Base-by-base conservation (phyloP, 768 basidiomycete genomes). In the Clavulina sp. region DNA sequence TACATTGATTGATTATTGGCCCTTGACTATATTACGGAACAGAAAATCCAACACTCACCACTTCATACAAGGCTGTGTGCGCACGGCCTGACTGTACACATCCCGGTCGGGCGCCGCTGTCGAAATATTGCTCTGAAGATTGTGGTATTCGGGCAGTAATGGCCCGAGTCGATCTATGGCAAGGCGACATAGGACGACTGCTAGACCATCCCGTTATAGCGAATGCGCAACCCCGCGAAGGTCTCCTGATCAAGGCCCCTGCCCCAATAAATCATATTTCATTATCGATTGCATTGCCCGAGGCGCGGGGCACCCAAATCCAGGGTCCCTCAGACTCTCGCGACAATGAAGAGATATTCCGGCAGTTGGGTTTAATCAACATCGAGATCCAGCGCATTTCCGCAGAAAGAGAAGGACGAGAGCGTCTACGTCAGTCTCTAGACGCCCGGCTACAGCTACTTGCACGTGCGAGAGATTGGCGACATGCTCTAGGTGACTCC, bases 41-140 rank as follows among this genome's bases (percentile, higher is more conserved):
- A 85, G 82, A 71, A 60, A 69, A 78, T 58, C 74, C 78, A 1
- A 64, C 69, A 28, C 68, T 84, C 4, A 69, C 69, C 55, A 86
- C 84, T 4, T 84, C 86, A 0, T 88, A 85, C 70, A 88, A 85
- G 63, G 18, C 18, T 3, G 19, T n/a, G 70, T 66, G 48, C 80
- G 85, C 5, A 23, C 29, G 36, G 21, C 52, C 62, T 5, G 57
- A 80, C 2, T 93, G 88, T 60, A 82, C 82, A 61, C 81, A 78
- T 55, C 81, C 88, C 6, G 77, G 82, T 4, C 80, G 84, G 16
- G 81, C 83, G 23, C 74, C 74, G 2, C 80, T 88, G 59, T 91
- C 87, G 23, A 92, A 92, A 63, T 93, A 88, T 62, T 93, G 88
- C 63, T 88, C 85, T 13, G 81, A 86, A 50, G 84, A 82, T 55